These are phyloP conservation scores for Silene uniflora DNA, from an alignment of 148 eudicot genomes.

Conservation along the genomic window DNA sequence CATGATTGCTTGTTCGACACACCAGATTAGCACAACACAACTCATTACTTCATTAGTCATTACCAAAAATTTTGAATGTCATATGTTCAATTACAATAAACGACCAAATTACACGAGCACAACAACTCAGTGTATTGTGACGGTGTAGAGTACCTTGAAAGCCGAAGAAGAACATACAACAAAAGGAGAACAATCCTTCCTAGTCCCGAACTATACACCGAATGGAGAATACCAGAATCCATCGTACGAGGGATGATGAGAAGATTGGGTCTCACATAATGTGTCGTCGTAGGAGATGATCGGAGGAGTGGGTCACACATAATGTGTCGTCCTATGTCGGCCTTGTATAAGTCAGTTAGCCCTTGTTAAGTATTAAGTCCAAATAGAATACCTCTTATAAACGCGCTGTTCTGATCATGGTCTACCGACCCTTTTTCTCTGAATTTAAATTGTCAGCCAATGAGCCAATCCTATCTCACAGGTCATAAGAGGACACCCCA, in stretches of 20 bases:
- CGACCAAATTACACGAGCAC: too few relatives aligned
- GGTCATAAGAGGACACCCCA: conserved; percentile 50
- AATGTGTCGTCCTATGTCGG: background rate
- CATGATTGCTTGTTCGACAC: too few relatives aligned
- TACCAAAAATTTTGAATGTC: background rate
- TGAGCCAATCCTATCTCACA: background rate
- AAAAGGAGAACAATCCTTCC: too few relatives aligned
- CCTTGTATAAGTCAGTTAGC: conserved; percentile 3
- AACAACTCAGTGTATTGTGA: too few relatives aligned
- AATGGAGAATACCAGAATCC: background rate
- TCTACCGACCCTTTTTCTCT: conserved; percentile 1
- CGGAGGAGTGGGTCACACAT: background rate
- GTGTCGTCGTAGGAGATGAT: background rate
- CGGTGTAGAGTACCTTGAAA: too few relatives aligned
- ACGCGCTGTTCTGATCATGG: conserved; percentile 7
- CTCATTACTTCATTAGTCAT: background rate
- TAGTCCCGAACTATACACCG: background rate
- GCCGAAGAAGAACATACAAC: too few relatives aligned
- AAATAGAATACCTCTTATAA: conserved; percentile 4
- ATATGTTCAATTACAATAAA: too few relatives aligned
- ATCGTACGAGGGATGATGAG: background rate
- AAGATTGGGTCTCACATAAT: background rate
- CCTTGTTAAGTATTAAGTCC: background rate
- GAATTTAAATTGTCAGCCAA: background rate
- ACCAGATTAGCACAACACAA: background rate